A percentile compares a stretch with the other conserved stretches of the same genome.
These are phyloP conservation scores for Bifiguratus adelaidae DNA, from an alignment of 192 early-diverging fungal species.

Conservation along the genomic window DNA sequence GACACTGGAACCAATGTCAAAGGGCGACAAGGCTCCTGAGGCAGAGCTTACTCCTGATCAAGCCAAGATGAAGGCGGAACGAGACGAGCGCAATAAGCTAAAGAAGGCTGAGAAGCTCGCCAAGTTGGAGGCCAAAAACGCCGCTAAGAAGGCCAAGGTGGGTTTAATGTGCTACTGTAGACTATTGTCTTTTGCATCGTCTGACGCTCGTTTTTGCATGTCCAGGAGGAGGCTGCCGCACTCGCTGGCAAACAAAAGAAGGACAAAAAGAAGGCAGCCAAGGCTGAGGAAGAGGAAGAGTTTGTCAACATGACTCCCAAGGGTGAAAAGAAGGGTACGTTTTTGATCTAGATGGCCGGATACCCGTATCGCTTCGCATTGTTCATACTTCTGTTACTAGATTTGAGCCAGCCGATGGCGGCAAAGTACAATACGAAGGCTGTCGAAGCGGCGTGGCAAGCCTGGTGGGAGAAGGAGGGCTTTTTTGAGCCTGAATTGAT, in stretches of 20 bases:
- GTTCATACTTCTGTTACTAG: conserved; percentile 22
- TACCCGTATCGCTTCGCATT: too few species aligned
- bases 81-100: too few species aligned
- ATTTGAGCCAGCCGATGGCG: conserved; percentile 66
- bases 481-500: conserved; percentile 79
- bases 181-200: neutral
- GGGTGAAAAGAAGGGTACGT: conserved; percentile 77
- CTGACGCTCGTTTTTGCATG: neutral
- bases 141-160: conserved; percentile 36
- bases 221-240: conserved; percentile 1
- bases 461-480: conserved; percentile 93
- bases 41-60: too few species aligned
- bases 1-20: too few species aligned
- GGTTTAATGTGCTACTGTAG: conserved; percentile 7
- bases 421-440: conserved; percentile 75
- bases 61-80: too few species aligned
- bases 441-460: conserved; percentile 95
- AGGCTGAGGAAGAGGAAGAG: conserved; percentile 38
- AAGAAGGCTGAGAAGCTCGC: conserved; percentile 85
- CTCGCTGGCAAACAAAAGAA: conserved; percentile 34
- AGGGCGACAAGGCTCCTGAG: too few species aligned
- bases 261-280: conserved; percentile 41
- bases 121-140: conserved; percentile 88
- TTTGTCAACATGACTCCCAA: conserved; percentile 76
- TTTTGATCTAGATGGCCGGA: neutral